Evolutionary conservation across 176 grass and related monocot genomes (phyloP), one percentile per base, ranked within the genome.

Genomic region (Metroxylon sagu): DNA sequence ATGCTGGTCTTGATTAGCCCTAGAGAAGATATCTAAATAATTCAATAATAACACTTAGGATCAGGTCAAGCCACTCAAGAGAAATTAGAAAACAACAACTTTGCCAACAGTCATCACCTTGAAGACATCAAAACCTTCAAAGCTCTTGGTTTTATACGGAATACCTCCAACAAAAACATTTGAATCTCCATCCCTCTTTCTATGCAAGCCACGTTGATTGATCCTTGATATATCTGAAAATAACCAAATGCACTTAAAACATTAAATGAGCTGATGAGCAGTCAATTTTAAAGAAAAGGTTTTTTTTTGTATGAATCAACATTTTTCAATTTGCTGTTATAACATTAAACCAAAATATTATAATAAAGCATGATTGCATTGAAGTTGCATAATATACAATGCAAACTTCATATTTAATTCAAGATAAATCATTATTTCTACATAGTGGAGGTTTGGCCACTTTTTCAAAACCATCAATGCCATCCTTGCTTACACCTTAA

Each of bases 131-230:
- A 57, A 27, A 16, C 16, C 60, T 43, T 27, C 67, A 73, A 18
- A 48, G 19, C 16, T 8, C 4, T 62, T 21, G 31, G 17, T 48
- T 62, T 43, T 48, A 48, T 19, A 23, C 14, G 17, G 6, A 39
- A 48, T 21, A 43, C 28, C 31, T 48, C 52, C 59, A 30, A 59
- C 21, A 57, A 62, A 69, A 50, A 81, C 73, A 62, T 67, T 74
- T 29, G 71, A 49, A 1, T 79, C 67, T 23, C 70, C 57, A 5
- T 80, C 72, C 75, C 77, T 83, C 60, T 84, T 92, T 35, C 70
- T 77, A 69, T 64, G 73, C 16, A 68, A 23, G 48, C 57, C 67
- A 57, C 14, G 50, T 69, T 71, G 60, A 26, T 62, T 54, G 18
- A 51, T 75, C 39, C 63, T 66, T 48, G 76, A 30, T 26, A 79